phyloP scores from a whole-genome alignment of 805 yeast genomes.

The Aciculoconidium aculeatum region DNA sequence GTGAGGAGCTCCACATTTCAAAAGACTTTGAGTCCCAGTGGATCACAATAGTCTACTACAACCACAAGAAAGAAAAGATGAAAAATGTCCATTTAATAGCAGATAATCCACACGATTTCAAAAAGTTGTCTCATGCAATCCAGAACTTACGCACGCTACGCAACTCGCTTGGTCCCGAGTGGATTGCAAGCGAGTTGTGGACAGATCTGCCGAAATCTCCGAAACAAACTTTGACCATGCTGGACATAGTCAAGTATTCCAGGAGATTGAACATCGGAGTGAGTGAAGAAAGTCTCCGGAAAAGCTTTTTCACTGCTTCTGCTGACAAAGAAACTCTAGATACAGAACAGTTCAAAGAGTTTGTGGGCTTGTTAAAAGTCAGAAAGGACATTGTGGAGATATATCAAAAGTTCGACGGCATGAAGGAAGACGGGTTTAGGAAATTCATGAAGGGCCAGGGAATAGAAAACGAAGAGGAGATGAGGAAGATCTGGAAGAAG shows the following conservation, averaged over 20 bases:
- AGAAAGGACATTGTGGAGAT: conserved; percentile 56
- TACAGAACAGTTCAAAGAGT: conserved; percentile 68
- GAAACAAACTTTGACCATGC: conserved; percentile 39
- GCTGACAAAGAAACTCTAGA: conserved; percentile 43
- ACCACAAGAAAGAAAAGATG: conserved; percentile 53
- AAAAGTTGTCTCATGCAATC: conserved; percentile 50
- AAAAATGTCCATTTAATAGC: conserved; percentile 81
- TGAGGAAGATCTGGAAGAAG: no score
- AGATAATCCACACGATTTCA: conserved; percentile 51
- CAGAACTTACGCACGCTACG: conserved; percentile 58
- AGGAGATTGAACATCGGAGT: conserved; percentile 68
- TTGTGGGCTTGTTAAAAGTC: conserved; percentile 61
- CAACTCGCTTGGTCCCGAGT: conserved; percentile 47
- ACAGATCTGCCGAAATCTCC: conserved; percentile 32
- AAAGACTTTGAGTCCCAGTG: conserved; percentile 61
- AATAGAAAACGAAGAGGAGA: no score
- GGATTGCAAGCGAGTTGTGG: conserved; percentile 47
- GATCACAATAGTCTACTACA: conserved; percentile 74
- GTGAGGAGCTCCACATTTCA: conserved; percentile 78
- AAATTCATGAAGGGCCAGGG: no score
- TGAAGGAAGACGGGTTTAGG: no score
- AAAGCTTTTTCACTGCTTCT: conserved; percentile 45
- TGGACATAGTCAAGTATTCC: conserved; percentile 63
- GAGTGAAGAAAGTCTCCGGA: conserved; percentile 43
- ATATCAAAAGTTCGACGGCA: conserved; percentile 27